These are phyloP conservation scores for Zoysia pacifica DNA, from an alignment of 176 grass and related monocot genomes.

Conservation along the genomic window DNA sequence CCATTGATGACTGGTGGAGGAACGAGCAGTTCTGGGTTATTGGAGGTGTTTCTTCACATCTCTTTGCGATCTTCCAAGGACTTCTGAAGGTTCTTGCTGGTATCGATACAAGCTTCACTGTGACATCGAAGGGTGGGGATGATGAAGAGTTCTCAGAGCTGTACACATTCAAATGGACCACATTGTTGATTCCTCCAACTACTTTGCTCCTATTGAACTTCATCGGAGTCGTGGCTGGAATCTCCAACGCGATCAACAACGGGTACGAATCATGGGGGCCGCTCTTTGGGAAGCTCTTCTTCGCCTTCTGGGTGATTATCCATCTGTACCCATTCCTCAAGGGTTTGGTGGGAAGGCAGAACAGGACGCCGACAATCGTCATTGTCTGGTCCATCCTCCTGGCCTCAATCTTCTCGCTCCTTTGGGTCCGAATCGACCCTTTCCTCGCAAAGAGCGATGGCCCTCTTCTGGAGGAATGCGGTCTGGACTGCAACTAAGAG, in stretches of 20 bases:
- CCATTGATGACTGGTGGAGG: conserved; percentile 41
- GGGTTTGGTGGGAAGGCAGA: conserved; percentile 69
- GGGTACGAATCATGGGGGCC: conserved; percentile 76
- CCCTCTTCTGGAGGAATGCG: conserved; percentile 68
- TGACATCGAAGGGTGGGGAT: too few species aligned
- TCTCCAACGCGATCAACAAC: conserved; percentile 77
- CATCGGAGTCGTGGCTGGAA: conserved; percentile 64
- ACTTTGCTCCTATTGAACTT: conserved; percentile 64
- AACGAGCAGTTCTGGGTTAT: too few species aligned
- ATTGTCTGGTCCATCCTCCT: conserved; percentile 81
- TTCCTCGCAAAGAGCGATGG: conserved; percentile 65
- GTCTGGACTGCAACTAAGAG: conserved; percentile 64
- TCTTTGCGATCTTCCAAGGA: too few species aligned
- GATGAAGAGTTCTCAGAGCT: too few species aligned
- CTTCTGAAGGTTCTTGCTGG: too few species aligned
- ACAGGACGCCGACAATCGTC: conserved; percentile 69
- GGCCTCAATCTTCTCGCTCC: conserved; percentile 66
- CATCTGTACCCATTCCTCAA: conserved; percentile 81
- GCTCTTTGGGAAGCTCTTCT: conserved; percentile 75
- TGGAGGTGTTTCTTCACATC: too few species aligned
- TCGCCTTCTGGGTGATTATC: conserved; percentile 78
- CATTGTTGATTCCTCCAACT: too few species aligned
- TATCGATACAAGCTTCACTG: too few species aligned
- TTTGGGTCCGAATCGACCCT: conserved; percentile 68
- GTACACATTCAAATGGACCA: too few species aligned